Evolutionary conservation across 2,329 filamentous ascomycete species (phyloP), one percentile per base, ranked within the genome.

Genomic region (Macrophomina tecta): DNA sequence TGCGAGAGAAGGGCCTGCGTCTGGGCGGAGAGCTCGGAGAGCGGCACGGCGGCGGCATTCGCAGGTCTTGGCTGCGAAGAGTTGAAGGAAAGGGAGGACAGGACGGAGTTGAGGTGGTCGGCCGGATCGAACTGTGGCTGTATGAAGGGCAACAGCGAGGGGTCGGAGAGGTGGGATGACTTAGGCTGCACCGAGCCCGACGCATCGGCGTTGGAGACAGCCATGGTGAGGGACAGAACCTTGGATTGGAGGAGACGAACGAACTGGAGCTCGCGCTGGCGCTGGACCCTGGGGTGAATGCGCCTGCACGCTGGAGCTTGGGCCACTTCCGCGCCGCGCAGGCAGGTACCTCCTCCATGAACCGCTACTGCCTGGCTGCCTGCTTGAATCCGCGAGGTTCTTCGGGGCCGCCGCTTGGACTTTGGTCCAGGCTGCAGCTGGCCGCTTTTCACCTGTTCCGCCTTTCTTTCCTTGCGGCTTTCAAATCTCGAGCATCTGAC

Each of bases 1-100:
- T 94, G 91, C 1, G 93, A 92, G 55, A 97, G 85, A n/a, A 96
- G 85, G 3, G 89, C 85, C 78, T 97, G 94, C 0, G 94, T 90
- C 75, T 93, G 91, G 0, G 89, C 85, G 1, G 93, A 93, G 62
- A 97, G 81, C 68, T 94, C 89, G n/a, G 90, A 83, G 55, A 97
- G 84, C 2, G 91, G 84, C 5, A 90, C 85, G 64, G 81, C 81
- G 69, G 78, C 74, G 73, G 81, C 70, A 70, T 78, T 74, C 73
- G 81, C 69, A 34, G 75, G 67, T 32, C 73, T 74, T 7, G 63
- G n/a, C 78, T 81, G 74, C 69, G 76, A 72, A 2, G 62, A 52
- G 84, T 46, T 67, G 49, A 85, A 78, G 56, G 83, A 83, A 23
- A 97, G 83, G 1, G 90, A 82, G 4, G 93, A 91, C 0, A 98